phyloP scores from a whole-genome alignment of 257 asterid genomes.

The Solanum medicagineum region DNA sequence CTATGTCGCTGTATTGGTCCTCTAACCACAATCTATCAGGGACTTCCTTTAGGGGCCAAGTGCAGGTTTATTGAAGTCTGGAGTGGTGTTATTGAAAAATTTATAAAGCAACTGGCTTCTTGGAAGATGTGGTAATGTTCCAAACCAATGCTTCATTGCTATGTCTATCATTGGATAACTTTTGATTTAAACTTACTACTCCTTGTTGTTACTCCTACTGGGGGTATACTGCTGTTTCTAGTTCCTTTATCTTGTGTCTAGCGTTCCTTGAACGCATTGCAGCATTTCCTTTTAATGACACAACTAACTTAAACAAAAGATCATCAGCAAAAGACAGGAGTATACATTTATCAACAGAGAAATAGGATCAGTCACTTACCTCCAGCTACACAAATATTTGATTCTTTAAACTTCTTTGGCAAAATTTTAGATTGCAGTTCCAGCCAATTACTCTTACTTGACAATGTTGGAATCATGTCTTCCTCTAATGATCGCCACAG shows the following conservation, averaged over 20 bases:
- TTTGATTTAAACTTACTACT: background rate
- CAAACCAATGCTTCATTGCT: background rate
- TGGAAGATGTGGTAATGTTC: background rate
- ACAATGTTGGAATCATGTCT: conserved; percentile 59
- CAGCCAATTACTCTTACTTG: conserved; percentile 82
- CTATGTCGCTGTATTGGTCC: background rate
- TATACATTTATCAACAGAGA: background rate
- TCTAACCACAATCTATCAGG: background rate
- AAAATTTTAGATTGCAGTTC: conserved; percentile 53
- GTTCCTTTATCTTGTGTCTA: background rate
- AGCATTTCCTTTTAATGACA: background rate
- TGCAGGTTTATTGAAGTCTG: background rate
- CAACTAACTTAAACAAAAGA: background rate
- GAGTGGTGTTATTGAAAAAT: background rate
- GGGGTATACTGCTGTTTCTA: background rate
- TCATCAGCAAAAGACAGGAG: background rate
- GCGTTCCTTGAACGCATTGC: background rate
- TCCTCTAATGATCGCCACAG: conserved; percentile 82
- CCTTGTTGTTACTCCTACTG: background rate
- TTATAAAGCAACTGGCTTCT: background rate
- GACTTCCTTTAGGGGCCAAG: background rate
- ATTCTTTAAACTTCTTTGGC: conserved; percentile 60
- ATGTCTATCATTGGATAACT: background rate
- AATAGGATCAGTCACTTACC: conserved; percentile 31
- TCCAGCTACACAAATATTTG: conserved; percentile 93